Percentiles rank a stretch among this genome's conserved stretches.
Evolutionary conservation across 179 eudicot species (phyloP).

Genomic region (Pouteria campechiana): DNA sequence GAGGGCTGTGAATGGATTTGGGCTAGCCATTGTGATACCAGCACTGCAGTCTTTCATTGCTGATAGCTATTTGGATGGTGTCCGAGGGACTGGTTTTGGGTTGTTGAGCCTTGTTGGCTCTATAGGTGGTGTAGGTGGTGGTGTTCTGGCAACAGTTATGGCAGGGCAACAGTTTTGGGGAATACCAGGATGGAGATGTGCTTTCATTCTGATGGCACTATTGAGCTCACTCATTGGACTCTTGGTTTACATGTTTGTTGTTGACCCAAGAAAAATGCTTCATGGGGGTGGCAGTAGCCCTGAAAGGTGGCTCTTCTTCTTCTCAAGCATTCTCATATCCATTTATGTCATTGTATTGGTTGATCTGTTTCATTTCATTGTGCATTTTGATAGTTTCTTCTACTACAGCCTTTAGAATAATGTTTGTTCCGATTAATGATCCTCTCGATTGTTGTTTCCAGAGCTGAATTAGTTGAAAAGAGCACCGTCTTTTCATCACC

Average conservation of each 20-base stretch:
- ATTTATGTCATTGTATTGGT: neutral
- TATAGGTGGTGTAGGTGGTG: conserved; percentile 86
- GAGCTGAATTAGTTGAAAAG: conserved; percentile 39
- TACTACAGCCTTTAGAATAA: neutral
- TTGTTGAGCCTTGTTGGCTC: conserved; percentile 65
- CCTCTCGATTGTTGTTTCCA: too few species aligned
- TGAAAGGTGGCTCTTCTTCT: conserved; percentile 32
- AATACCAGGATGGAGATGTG: conserved; percentile 78
- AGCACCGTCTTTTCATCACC: conserved; percentile 23
- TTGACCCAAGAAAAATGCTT: conserved; percentile 46
- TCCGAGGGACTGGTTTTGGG: conserved; percentile 87
- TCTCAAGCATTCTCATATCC: neutral
- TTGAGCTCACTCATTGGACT: conserved; percentile 55
- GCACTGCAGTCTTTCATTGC: conserved; percentile 92
- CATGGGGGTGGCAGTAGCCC: conserved; percentile 19
- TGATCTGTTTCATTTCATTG: neutral
- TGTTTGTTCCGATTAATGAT: too few species aligned
- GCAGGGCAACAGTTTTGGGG: conserved; percentile 74
- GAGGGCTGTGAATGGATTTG: conserved; percentile 89
- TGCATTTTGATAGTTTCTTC: neutral
- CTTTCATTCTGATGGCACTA: conserved; percentile 59
- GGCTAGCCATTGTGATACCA: conserved; percentile 90
- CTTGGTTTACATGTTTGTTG: conserved; percentile 68
- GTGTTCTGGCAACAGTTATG: conserved; percentile 79
- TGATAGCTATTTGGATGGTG: conserved; percentile 66